Conservation (phyloP, 2,329 filamentous ascomycete genomes). For the Ceratocystis alfenasii region DNA sequence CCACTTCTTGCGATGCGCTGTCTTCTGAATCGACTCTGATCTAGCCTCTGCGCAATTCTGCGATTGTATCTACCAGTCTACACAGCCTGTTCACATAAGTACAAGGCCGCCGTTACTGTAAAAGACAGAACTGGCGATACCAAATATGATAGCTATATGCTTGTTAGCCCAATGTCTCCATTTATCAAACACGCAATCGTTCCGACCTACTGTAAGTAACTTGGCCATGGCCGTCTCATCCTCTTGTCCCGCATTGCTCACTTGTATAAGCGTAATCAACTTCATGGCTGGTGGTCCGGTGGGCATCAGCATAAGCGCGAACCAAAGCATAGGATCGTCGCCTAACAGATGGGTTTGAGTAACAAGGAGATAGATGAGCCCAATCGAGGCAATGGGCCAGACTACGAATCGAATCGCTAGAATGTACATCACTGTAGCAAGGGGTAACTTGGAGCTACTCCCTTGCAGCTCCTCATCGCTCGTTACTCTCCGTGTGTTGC, state of each 20-base stretch:
- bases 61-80: background rate
- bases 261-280: constrained; percentile 36
- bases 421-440: constrained; percentile 39
- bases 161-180: background rate
- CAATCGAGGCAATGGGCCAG: constrained; percentile 47
- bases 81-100: background rate
- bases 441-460: constrained; percentile 35
- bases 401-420: constrained; percentile 46
- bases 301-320: constrained; percentile 41
- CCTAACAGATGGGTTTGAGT: constrained; percentile 40
- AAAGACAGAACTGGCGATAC: constrained; percentile 7
- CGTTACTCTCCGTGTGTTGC: background rate
- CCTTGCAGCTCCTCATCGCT: constrained; percentile 28
- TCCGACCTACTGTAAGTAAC: constrained; percentile 32
- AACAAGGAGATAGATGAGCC: constrained; percentile 43
- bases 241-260: constrained; percentile 32
- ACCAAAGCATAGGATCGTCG: constrained; percentile 54
- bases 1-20: background rate
- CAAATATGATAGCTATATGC: constrained; percentile 4
- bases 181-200: background rate
- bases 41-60: background rate
- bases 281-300: constrained; percentile 39
- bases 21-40: background rate
- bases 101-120: background rate
- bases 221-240: constrained; percentile 36